Base-by-base conservation (phyloP, 2,329 filamentous ascomycete species). In the Colletotrichum filicis region DNA sequence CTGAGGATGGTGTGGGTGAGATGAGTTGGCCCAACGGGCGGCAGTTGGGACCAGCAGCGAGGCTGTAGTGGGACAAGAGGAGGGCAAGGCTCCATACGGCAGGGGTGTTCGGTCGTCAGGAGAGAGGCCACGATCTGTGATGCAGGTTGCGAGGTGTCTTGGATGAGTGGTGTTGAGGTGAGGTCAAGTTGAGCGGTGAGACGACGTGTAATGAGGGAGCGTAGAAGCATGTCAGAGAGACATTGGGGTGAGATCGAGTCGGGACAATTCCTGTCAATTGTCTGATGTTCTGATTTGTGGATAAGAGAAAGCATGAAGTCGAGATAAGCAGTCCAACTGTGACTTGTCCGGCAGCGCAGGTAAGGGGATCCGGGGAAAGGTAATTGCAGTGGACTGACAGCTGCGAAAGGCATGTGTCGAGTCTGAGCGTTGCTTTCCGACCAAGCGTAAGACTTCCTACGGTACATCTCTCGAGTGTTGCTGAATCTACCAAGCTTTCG, bases 291-390 rank as follows among this genome's bases (percentile, higher is more conserved):
- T 73, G 55, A 64, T 73, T 52, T 60, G 56, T 60, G 37, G 55
- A 57, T 14, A 52, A 52, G 60, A n/a, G 64, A 64, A 65, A 65
- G 66, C 60, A 61, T 49, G 22, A 30, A 57, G 26, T 24, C 12
- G 60, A 73, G 70, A 70, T 65, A 65, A 73, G 70, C 55, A 26
- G 49, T n/a, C 26, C 42, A 32, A 19, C 3, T 59, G 42, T 73
- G 70, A 73, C 70, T 70, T 70, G 70, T 52, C 60, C 66, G 60
- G 66, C 70, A 70, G 35, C 16, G 30, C 55, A 61, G 19, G 58
- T 26, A 22, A 70, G n/a, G 52, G 22, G 60, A 70, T 73, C 70
- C 60, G 70, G 55, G 70, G 60, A 70, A 73, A 73, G 53, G 60
- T 61, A 65, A 60, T 65, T 56, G 9, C 65, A 35, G 9, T 46